phyloP scores from a whole-genome alignment of 768 basidiomycete genomes.

The Calocera cornea region DNA sequence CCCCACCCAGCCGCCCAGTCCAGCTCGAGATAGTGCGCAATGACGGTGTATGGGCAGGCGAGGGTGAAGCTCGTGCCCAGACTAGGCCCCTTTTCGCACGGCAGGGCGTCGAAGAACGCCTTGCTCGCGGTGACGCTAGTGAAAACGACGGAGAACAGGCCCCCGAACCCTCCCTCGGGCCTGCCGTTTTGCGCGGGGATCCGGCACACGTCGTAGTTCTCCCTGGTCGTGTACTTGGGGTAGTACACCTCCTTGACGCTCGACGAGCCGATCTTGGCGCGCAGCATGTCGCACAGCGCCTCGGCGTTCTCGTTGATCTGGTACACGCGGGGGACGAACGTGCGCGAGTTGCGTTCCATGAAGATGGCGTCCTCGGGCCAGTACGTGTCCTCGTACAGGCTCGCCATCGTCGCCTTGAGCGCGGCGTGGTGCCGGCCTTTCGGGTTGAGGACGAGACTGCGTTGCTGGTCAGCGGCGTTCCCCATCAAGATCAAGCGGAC shows the following conservation, averaged over 20 bases:
- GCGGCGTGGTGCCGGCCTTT: slow-evolving; percentile 48
- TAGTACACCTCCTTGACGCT: slow-evolving; percentile 79
- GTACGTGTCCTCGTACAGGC: slow-evolving; percentile 69
- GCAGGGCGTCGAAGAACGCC: slow-evolving; percentile 74
- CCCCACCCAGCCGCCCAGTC: slow-evolving; percentile 85
- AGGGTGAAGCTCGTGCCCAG: slow-evolving; percentile 94
- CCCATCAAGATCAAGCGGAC: slow-evolving; percentile 15
- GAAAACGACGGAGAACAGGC: slow-evolving; percentile 80
- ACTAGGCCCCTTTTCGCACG: slow-evolving; percentile 79
- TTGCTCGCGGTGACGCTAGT: slow-evolving; percentile 48
- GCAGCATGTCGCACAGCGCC: slow-evolving; percentile 66
- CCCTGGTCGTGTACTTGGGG: slow-evolving; percentile 63
- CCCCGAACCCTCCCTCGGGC: slow-evolving; percentile 53
- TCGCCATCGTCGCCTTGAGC: slow-evolving; percentile 46
- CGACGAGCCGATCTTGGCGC: slow-evolving; percentile 33
- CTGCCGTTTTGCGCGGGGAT: slow-evolving; percentile 25
- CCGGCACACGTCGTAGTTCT: slow-evolving; percentile 59
- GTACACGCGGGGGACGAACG: slow-evolving; percentile 64
- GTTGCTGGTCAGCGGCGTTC: neutral
- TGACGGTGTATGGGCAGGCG: slow-evolving; percentile 81
- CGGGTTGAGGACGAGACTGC: slow-evolving; percentile 79
- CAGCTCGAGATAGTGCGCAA: slow-evolving; percentile 80
- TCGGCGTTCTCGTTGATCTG: slow-evolving; percentile 73
- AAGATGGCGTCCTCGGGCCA: slow-evolving; percentile 86
- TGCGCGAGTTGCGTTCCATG: slow-evolving; percentile 96